phyloP scores from a whole-genome alignment of 768 basidiomycete species.

The Tubosaeta brunneosetosa region DNA sequence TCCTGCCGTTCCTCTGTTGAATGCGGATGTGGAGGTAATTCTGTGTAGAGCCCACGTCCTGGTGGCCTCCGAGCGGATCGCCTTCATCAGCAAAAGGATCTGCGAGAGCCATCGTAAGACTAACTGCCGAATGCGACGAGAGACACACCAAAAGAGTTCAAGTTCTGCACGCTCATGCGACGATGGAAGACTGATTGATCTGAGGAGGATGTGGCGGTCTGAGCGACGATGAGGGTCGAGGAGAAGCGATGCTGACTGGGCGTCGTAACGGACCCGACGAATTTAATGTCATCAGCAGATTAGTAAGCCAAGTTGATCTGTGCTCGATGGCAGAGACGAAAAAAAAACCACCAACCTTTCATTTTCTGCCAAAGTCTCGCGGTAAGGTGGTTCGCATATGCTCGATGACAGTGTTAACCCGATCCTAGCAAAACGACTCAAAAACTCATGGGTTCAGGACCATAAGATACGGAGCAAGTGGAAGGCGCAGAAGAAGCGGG shows the following conservation, averaged over 20 bases:
- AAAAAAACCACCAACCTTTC: conserved; percentile 67
- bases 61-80: conserved; percentile 67
- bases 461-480: conserved; percentile 76
- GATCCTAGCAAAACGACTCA: conserved; percentile 68
- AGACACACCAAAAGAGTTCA: conserved; percentile 66
- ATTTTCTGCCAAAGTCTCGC: conserved; percentile 56
- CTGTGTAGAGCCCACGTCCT: conserved; percentile 76
- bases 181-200: conserved; percentile 41
- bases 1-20: conserved; percentile 98
- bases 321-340: conserved; percentile 9
- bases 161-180: conserved; percentile 96
- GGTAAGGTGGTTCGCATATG: conserved; percentile 40
- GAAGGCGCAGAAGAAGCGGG: conserved; percentile 63
- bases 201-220: conserved; percentile 45
- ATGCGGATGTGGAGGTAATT: conserved; percentile 95
- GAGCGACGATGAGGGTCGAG: conserved; percentile 29
- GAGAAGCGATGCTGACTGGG: conserved; percentile 11
- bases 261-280: conserved; percentile 11
- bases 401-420: conserved; percentile 1
- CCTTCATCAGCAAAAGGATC: conserved; percentile 97
- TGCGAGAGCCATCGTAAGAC: conserved; percentile 30
- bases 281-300: conserved; percentile 23
- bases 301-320: conserved; percentile 17
- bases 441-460: conserved; percentile 73
- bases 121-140: background rate